Percentiles rank a stretch among this genome's conserved stretches.
phyloP scores from a whole-genome alignment of 495 filamentous ascomycete species.

The Tirmania nivea region DNA sequence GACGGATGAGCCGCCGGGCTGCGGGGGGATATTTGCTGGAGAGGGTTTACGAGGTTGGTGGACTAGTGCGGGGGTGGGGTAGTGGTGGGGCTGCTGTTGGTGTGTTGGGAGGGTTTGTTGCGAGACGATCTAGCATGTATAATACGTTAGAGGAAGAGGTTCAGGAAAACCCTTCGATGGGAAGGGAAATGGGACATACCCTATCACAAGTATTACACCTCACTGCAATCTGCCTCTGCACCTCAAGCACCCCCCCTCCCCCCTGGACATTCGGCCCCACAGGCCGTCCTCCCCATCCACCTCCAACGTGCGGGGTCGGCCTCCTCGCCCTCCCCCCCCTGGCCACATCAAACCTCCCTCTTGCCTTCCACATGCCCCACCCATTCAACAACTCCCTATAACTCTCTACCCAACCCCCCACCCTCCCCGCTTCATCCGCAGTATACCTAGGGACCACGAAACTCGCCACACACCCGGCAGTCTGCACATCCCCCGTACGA shows the following conservation, averaged over 20 bases:
- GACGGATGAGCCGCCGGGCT: no score
- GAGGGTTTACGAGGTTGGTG: no score
- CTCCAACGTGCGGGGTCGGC: slow-evolving; percentile 17
- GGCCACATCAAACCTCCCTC: slow-evolving; percentile 37
- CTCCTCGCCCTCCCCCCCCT: not conserved
- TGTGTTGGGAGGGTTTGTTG: no score
- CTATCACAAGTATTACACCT: slow-evolving; percentile 66
- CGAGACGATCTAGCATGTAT: no score
- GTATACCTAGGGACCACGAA: slow-evolving; percentile 65
- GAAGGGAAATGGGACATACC: slow-evolving; percentile 23
- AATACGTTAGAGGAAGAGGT: no score
- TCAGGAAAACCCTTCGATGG: slow-evolving; percentile 1
- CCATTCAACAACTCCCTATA: slow-evolving; percentile 66
- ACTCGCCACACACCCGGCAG: slow-evolving; percentile 64
- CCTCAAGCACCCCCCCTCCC: slow-evolving; percentile 35
- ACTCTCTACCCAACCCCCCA: slow-evolving; percentile 54
- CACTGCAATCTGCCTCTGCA: slow-evolving; percentile 55
- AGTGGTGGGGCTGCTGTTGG: no score
- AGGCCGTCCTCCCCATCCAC: slow-evolving; percentile 2
- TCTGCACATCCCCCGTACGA: slow-evolving; percentile 75
- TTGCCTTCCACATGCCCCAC: slow-evolving; percentile 42
- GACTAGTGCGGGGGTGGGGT: no score
- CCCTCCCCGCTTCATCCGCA: slow-evolving; percentile 39
- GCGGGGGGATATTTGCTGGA: no score
- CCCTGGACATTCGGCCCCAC: slow-evolving; percentile 28